A percentile compares a stretch with the other conserved stretches of the same genome.
Evolutionary conservation across 192 early-diverging fungal species (phyloP).

Genomic region (Coemansia sp.): DNA sequence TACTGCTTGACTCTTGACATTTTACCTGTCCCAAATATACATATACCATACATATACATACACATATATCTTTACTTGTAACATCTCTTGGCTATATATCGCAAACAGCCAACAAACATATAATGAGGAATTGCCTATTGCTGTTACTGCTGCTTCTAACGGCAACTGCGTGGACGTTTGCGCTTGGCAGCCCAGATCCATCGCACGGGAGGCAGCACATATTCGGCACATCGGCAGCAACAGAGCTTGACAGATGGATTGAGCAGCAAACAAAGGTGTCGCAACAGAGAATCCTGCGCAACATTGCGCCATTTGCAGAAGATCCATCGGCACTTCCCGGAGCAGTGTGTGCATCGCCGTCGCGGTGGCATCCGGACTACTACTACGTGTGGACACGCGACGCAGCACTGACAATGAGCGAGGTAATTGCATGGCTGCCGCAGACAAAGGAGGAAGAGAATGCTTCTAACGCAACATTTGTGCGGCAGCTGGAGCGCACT

Average conservation of each 20-base stretch:
- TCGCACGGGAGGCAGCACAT: background rate
- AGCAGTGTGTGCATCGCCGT: slow-evolving; percentile 53
- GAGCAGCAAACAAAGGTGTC: slow-evolving; percentile 7
- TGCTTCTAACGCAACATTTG: background rate
- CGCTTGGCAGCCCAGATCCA: background rate
- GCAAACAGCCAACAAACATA: too few relatives aligned
- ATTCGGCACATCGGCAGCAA: background rate
- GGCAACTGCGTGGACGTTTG: background rate
- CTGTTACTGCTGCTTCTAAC: background rate
- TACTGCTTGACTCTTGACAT: too few relatives aligned
- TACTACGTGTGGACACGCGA: slow-evolving; percentile 77
- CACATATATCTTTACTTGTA: too few relatives aligned
- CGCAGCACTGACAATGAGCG: slow-evolving; percentile 61
- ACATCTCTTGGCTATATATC: too few relatives aligned
- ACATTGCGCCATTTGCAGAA: slow-evolving; percentile 31
- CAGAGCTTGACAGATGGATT: slow-evolving; percentile 19
- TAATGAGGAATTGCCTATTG: background rate
- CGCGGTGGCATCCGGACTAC: slow-evolving; percentile 62
- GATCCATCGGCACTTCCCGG: slow-evolving; percentile 34
- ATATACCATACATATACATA: too few relatives aligned
- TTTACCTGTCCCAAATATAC: too few relatives aligned
- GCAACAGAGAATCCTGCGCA: slow-evolving; percentile 20
- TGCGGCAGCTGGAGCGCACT: background rate
- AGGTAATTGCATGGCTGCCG: slow-evolving; percentile 35
- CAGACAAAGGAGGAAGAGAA: too few relatives aligned